These are phyloP conservation scores for Mycena metata DNA, from an alignment of 768 basidiomycete genomes.

Conservation along the genomic window DNA sequence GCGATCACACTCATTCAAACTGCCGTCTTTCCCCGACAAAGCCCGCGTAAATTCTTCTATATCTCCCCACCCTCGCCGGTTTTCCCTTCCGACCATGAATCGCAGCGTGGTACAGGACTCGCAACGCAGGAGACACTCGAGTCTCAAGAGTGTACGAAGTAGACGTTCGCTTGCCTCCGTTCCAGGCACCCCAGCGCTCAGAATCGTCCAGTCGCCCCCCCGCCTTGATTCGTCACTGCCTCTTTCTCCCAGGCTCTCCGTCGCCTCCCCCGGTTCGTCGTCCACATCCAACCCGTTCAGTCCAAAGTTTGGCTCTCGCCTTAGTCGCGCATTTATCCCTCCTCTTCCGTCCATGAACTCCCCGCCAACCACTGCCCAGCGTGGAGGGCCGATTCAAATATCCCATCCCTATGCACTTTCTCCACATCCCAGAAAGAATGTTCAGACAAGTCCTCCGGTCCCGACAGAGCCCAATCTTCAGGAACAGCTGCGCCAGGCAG, in stretches of 20 bases:
- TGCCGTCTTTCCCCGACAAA: constrained; percentile 39
- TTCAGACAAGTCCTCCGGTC: constrained; percentile 20
- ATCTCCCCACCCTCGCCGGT: constrained; percentile 39
- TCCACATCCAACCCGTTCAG: constrained; percentile 21
- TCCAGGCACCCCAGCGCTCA: constrained; percentile 41
- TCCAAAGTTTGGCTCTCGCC: constrained; percentile 25
- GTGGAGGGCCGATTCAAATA: constrained; percentile 38
- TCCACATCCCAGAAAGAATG: constrained; percentile 35
- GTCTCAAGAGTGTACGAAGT: constrained; percentile 41
- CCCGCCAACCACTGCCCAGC: constrained; percentile 19
- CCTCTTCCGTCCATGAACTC: constrained; percentile 33
- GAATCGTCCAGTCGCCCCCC: constrained; percentile 39
- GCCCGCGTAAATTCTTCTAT: constrained; percentile 31
- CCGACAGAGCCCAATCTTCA: constrained; percentile 18
- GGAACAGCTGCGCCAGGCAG: constrained; percentile 7
- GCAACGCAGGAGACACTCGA: constrained; percentile 42
- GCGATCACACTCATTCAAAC: constrained; percentile 35
- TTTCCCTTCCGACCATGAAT: constrained; percentile 48
- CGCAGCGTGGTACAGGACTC: constrained; percentile 36
- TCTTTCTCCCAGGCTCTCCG: constrained; percentile 33
- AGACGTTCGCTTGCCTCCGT: constrained; percentile 37
- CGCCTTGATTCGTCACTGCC: constrained; percentile 38
- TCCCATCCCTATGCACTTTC: constrained; percentile 49
- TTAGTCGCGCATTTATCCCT: constrained; percentile 34
- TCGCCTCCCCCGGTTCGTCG: constrained; percentile 13